phyloP scores from a whole-genome alignment of 2,329 filamentous ascomycete genomes.

The Phialophora tarda region DNA sequence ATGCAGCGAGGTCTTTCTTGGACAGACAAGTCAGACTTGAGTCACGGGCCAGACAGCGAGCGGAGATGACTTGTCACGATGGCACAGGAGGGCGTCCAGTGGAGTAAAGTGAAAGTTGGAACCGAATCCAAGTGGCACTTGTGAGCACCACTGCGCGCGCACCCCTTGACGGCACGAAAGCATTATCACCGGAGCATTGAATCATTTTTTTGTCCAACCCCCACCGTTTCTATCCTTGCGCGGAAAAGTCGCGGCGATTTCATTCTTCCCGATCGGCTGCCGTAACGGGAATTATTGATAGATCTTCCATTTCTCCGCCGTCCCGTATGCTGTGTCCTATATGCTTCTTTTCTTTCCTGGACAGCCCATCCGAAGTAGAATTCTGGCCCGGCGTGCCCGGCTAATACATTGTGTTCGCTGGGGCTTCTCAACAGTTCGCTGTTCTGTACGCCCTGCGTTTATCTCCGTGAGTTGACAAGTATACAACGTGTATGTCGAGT shows the following conservation, averaged over 20 bases:
- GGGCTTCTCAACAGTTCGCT: no score
- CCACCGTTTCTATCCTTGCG: background rate
- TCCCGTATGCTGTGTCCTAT: no score
- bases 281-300: background rate
- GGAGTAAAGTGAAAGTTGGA: background rate
- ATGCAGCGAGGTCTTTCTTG: background rate
- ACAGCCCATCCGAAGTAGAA: no score
- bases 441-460: no score
- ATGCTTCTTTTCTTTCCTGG: no score
- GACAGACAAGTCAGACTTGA: background rate
- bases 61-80: background rate
- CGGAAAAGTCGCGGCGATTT: background rate
- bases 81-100: background rate
- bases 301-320: no score
- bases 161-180: background rate
- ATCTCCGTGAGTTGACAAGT: no score
- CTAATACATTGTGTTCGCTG: no score
- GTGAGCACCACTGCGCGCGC: background rate
- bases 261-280: background rate
- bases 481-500: no score
- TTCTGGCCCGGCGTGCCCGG: no score
- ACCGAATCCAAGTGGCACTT: background rate
- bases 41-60: no score
- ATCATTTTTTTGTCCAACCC: background rate
- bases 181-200: background rate